Evolutionary conservation across 192 early-diverging fungal genomes (phyloP).

Genomic region (Helicostylum pulchrum): DNA sequence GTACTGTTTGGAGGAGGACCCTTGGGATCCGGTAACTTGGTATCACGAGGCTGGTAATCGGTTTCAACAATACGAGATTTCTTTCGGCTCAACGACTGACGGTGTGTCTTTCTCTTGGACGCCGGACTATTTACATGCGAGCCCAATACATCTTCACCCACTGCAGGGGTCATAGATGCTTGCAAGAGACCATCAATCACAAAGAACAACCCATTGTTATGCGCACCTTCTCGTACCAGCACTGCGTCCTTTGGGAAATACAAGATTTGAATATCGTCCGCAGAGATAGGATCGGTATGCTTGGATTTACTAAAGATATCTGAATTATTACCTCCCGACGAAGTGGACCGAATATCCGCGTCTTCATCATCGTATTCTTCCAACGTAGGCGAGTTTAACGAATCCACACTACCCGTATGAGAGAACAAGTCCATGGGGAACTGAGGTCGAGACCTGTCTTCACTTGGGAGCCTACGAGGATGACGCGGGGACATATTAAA

Average conservation of each 20-base stretch:
- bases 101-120: constrained; percentile 8
- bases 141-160: constrained; percentile 5
- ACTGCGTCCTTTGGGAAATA: constrained; percentile 69
- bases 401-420: constrained; percentile 23
- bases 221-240: constrained; percentile 82
- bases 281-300: neutral
- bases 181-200: constrained; percentile 89
- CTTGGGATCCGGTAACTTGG: neutral
- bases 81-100: constrained; percentile 37
- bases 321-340: constrained; percentile 14
- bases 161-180: constrained; percentile 51
- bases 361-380: constrained; percentile 16
- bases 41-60: neutral
- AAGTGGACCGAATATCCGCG: constrained; percentile 18
- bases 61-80: neutral
- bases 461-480: constrained; percentile 63
- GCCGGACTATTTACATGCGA: neutral
- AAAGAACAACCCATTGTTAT: constrained; percentile 83
- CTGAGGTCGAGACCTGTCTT: constrained; percentile 1
- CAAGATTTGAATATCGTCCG: constrained; percentile 69
- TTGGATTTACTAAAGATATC: constrained; percentile 11
- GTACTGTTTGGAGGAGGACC: neutral
- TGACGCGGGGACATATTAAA: constrained; percentile 42
- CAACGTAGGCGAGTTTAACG: constrained; percentile 1
- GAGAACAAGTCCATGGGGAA: constrained; percentile 35